phyloP scores from a whole-genome alignment of 768 basidiomycete genomes.

The Termitomyces sp. region DNA sequence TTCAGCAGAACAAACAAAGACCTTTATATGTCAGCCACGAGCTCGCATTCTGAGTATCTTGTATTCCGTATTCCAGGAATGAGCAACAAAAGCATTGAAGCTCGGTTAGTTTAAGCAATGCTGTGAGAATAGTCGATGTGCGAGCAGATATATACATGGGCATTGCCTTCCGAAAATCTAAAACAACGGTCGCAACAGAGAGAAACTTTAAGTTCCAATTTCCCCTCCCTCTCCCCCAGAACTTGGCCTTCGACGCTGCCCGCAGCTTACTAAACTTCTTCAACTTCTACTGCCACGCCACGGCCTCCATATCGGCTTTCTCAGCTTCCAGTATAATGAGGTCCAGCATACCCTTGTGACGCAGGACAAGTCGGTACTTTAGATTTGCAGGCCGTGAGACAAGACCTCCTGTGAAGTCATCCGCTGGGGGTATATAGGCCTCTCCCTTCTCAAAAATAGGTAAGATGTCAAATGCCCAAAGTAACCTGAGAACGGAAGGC shows the following conservation, averaged over 20 bases:
- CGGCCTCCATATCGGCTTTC: constrained; percentile 6
- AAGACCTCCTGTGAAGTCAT: constrained; percentile 7
- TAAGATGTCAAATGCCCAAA: constrained; percentile 29
- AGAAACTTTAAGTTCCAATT: no score
- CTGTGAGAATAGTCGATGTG: no score
- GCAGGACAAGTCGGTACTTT: not conserved
- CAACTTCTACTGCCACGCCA: not conserved
- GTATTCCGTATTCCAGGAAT: not conserved
- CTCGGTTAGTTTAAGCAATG: not conserved
- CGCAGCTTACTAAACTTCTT: not conserved
- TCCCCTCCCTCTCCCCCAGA: no score
- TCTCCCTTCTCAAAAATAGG: constrained; percentile 8
- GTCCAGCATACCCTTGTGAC: not conserved
- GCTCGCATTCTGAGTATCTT: not conserved
- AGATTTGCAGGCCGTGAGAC: constrained; percentile 2
- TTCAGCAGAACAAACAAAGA: not conserved
- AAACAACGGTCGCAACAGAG: no score
- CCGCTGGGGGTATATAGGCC: constrained; percentile 1
- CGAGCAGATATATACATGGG: no score
- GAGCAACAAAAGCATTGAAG: not conserved
- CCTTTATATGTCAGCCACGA: not conserved
- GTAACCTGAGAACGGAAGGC: constrained; percentile 9
- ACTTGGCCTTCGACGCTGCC: no score
- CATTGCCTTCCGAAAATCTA: no score
- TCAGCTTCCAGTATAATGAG: constrained; percentile 6